phyloP scores from a whole-genome alignment of 371 early-diverging fungal genomes.

The Zychaea mexicana region DNA sequence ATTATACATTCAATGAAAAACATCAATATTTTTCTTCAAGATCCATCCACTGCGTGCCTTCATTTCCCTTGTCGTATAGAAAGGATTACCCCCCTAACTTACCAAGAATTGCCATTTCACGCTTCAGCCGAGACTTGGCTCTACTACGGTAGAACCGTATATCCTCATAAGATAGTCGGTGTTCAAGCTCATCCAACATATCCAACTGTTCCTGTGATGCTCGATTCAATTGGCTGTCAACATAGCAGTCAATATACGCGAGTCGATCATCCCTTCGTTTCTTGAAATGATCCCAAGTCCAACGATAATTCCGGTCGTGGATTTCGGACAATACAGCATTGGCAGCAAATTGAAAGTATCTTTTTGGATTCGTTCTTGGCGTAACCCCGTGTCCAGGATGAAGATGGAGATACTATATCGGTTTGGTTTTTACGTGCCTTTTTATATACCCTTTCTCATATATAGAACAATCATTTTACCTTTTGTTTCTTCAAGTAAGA shows the following conservation, averaged over 20 bases:
- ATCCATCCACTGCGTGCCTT: not conserved
- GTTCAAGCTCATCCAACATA: constrained; percentile 73
- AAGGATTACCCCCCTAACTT: constrained; percentile 18
- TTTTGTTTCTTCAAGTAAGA: constrained; percentile 60
- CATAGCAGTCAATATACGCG: constrained; percentile 81
- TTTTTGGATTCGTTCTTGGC: constrained; percentile 79
- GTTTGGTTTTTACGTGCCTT: not conserved
- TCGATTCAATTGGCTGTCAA: constrained; percentile 62
- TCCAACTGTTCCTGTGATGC: constrained; percentile 55
- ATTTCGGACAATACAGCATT: constrained; percentile 79
- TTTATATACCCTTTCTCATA: not conserved
- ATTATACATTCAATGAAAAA: no score
- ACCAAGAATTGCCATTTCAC: constrained; percentile 73
- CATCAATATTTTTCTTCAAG: no score
- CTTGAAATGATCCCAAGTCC: constrained; percentile 87
- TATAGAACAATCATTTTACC: constrained; percentile 15
- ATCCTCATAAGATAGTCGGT: constrained; percentile 84
- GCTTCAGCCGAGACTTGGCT: constrained; percentile 72
- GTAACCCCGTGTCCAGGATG: constrained; percentile 78
- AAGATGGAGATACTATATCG: constrained; percentile 75
- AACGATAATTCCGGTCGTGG: constrained; percentile 79
- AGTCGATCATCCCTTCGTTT: constrained; percentile 85
- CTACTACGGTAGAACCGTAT: constrained; percentile 88
- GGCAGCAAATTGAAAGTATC: constrained; percentile 89
- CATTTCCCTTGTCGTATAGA: not conserved